Percentiles rank a stretch among this genome's conserved stretches.
Conservation (phyloP, 129 eudicot species). For the Cynara cardunculus region DNA sequence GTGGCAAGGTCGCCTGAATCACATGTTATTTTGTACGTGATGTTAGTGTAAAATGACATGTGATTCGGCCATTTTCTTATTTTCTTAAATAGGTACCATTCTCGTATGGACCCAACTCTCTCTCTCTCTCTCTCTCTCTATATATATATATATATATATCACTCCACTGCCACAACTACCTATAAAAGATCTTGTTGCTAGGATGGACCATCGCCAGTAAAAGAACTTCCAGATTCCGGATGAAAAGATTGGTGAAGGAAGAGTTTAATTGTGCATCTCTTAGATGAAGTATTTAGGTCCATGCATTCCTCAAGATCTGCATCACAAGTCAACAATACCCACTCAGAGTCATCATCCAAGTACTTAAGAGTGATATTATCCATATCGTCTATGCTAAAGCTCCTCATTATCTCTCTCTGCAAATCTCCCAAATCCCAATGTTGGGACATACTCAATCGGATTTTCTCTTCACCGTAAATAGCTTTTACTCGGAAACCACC, state of each 20-base stretch:
- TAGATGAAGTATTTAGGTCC: slow-evolving; percentile 45
- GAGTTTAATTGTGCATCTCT: slow-evolving; percentile 41
- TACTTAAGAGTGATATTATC: slow-evolving; percentile 44
- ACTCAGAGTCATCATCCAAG: slow-evolving; percentile 63
- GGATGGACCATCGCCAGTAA: slow-evolving; percentile 34
- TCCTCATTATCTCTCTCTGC: slow-evolving; percentile 39
- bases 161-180: slow-evolving; percentile 10
- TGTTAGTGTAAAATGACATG: too few species aligned
- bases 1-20: too few species aligned
- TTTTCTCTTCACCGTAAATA: slow-evolving; percentile 45
- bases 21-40: too few species aligned
- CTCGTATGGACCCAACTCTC: neutral
- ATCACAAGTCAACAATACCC: slow-evolving; percentile 67
- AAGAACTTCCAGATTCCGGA: slow-evolving; percentile 39
- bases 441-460: slow-evolving; percentile 38
- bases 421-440: slow-evolving; percentile 41
- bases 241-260: slow-evolving; percentile 29
- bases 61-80: too few species aligned
- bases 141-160: neutral
- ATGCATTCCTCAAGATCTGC: slow-evolving; percentile 71
- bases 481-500: slow-evolving; percentile 39
- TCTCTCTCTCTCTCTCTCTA: too few species aligned
- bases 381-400: slow-evolving; percentile 35
- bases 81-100: too few species aligned
- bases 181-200: slow-evolving; percentile 9